Base-by-base conservation (phyloP, 495 filamentous ascomycete species). In the Entonaema liquescens region DNA sequence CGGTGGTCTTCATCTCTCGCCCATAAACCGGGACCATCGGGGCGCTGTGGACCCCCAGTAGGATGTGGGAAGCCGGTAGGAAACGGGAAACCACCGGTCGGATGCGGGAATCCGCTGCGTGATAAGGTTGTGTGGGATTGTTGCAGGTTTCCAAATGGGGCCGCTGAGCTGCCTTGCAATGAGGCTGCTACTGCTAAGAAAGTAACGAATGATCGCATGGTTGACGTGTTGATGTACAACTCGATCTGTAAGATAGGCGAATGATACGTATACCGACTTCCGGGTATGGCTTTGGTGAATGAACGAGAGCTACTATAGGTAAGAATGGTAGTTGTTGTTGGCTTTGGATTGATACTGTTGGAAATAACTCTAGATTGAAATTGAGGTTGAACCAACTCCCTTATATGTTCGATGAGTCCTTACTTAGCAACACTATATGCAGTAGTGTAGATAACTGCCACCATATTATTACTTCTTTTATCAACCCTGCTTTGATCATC, bases 161-260 rank as follows among this genome's bases (percentile, higher is more conserved):
- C 38, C 21, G 70, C 70, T 5, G 26, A 61, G 49, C 54, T 33
- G 55, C 70, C 60, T 42, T 68, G 70, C 53, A 72, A 17, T 3
- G 65, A 50, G 60, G 70, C 70, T 36, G 60, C 60, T 8, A 42
- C 55, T 7, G 56, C 70, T 35, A 72, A 58, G 11, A 65, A 19
- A 61, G 70, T 25, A 57, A 68, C 53, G 64, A 72, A 68, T 55
- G 60, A 72, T 26, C 70, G 70, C 70, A 72, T 72, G 23, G 38
- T 68, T 17, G 29, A 55, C 55, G 56, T 33, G 56, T 54, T 55
- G 44, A 60, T 29, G 6, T 42, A 1, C 2, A 29, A 21, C 2
- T 42, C 19, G 15, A 29, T 44, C n/a, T 29, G 2, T 29, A 40
- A 59, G 28, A 28, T 40, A 8, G 19, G 8, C 12, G 42, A 47